These are phyloP conservation scores for Cystobasidium slooffiae DNA, from an alignment of 1,284 basidiomycete genomes.

Conservation along the genomic window DNA sequence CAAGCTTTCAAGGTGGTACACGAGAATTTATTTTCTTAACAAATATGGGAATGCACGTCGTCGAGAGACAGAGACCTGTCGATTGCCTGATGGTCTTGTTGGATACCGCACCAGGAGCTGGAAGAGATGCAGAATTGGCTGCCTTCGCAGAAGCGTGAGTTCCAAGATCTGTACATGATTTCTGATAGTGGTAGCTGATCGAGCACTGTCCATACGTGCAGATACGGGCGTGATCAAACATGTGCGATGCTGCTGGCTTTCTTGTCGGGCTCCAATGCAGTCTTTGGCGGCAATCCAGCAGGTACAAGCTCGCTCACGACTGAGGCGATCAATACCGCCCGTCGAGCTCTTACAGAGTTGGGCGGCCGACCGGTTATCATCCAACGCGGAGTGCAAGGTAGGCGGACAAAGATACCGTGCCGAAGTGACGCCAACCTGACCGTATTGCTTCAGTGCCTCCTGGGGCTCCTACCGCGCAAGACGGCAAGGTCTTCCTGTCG, in stretches of 20 bases:
- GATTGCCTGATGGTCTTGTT: constrained; percentile 70
- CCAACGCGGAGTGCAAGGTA: constrained; percentile 63
- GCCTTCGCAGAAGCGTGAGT: constrained; percentile 53
- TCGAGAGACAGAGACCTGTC: constrained; percentile 79
- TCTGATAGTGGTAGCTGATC: neutral
- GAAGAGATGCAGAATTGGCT: constrained; percentile 50
- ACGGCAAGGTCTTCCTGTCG: constrained; percentile 78
- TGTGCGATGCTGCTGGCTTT: constrained; percentile 86
- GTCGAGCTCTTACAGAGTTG: constrained; percentile 72
- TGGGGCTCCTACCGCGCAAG: constrained; percentile 49
- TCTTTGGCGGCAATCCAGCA: constrained; percentile 16
- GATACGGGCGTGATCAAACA: constrained; percentile 84
- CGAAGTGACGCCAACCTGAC: neutral
- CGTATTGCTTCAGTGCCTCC: neutral
- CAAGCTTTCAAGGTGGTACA: constrained; percentile 62
- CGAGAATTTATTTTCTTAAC: constrained; percentile 84
- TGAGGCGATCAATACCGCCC: constrained; percentile 57
- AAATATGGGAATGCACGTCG: constrained; percentile 78
- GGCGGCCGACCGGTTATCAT: constrained; percentile 79
- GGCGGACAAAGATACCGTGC: neutral
- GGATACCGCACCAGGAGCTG: constrained; percentile 52
- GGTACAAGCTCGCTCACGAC: constrained; percentile 54
- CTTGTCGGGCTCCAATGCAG: constrained; percentile 58
- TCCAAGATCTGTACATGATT: neutral
- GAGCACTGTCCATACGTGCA: constrained; percentile 54